Evolutionary conservation across 164 flowering plant species (phyloP).

Genomic region (Brasenia schreberi): DNA sequence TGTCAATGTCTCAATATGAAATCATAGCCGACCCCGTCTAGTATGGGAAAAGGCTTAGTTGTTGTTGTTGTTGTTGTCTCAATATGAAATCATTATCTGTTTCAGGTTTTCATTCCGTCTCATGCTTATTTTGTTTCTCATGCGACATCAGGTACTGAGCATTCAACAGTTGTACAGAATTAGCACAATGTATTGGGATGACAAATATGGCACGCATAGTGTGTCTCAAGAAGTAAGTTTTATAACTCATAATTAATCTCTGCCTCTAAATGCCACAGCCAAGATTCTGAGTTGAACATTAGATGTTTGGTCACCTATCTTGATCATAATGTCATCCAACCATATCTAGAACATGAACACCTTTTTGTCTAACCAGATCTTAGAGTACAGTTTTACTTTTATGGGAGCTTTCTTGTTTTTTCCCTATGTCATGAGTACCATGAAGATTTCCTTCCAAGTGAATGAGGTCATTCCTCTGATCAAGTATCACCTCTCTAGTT

Average conservation of each 20-base stretch:
- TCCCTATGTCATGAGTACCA: too few relatives aligned
- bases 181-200: conserved; percentile 99
- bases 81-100: background rate
- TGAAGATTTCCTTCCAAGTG: background rate
- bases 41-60: too few relatives aligned
- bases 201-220: conserved; percentile 96
- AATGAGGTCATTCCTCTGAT: background rate
- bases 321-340: background rate
- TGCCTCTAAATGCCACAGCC: too few relatives aligned
- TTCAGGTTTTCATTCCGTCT: background rate
- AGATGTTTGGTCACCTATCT: too few relatives aligned
- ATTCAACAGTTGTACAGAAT: conserved; percentile 90
- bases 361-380: too few relatives aligned
- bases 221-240: conserved; percentile 83
- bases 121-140: conserved; percentile 1
- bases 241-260: too few relatives aligned
- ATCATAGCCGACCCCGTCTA: too few relatives aligned
- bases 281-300: too few relatives aligned
- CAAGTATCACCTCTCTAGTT: background rate
- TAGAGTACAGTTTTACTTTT: too few relatives aligned
- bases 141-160: conserved; percentile 66
- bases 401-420: background rate
- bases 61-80: background rate
- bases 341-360: background rate
- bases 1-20: background rate